Percentiles rank a stretch among this genome's conserved stretches.
Evolutionary conservation across 768 basidiomycete species (phyloP).

Genomic region (Mrakia frigida): DNA sequence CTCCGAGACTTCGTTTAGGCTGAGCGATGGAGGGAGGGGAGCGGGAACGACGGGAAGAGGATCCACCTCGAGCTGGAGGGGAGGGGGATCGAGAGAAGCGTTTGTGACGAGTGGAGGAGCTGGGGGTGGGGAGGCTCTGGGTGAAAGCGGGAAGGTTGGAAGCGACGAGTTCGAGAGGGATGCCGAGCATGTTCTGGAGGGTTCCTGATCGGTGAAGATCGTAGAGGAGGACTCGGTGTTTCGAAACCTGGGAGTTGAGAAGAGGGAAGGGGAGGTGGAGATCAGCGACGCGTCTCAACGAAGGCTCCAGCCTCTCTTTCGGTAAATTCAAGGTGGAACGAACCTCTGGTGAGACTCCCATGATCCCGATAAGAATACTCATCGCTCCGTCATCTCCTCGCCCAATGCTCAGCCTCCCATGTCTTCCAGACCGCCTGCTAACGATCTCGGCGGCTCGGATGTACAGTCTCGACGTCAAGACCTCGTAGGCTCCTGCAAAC

Average conservation of each 20-base stretch:
- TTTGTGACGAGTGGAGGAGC: slow-evolving; percentile 2
- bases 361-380: slow-evolving; percentile 71
- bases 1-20: slow-evolving; percentile 11
- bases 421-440: slow-evolving; percentile 39
- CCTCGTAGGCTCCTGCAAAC: slow-evolving; percentile 66
- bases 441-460: slow-evolving; percentile 36
- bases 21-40: slow-evolving; percentile 23
- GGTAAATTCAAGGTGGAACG: slow-evolving; percentile 33
- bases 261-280: background rate
- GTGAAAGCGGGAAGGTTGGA: slow-evolving; percentile 29
- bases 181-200: slow-evolving; percentile 58
- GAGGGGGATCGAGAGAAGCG: slow-evolving; percentile 12
- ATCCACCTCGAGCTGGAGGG: background rate
- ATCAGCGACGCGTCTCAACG: background rate
- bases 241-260: slow-evolving; percentile 55
- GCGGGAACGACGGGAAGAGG: background rate
- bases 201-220: slow-evolving; percentile 60
- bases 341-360: slow-evolving; percentile 81
- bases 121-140: background rate
- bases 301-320: background rate
- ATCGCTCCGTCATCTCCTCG: slow-evolving; percentile 50
- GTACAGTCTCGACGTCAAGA: slow-evolving; percentile 65
- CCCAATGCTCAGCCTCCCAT: slow-evolving; percentile 43
- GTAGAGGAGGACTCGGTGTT: slow-evolving; percentile 63
- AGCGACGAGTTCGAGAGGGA: slow-evolving; percentile 40